These are phyloP conservation scores for Apocynum venetum DNA, from an alignment of 257 asterid genomes.

Conservation along the genomic window DNA sequence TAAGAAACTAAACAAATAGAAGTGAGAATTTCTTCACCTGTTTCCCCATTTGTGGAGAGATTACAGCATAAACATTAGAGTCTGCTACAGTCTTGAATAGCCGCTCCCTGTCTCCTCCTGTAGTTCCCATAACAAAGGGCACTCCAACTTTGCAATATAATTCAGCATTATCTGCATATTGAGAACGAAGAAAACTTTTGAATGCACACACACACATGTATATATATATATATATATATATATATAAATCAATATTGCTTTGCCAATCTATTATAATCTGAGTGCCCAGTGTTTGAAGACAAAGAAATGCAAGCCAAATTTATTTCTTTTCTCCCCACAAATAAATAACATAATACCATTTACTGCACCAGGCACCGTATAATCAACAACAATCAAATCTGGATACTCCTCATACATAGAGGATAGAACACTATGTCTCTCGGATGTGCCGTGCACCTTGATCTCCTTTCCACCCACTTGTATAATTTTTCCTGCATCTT, in stretches of 20 bases:
- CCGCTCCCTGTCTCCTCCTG: slow-evolving; percentile 94
- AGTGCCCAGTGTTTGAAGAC: not conserved
- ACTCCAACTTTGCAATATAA: slow-evolving; percentile 87
- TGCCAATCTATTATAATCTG: not conserved
- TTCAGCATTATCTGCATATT: slow-evolving; percentile 66
- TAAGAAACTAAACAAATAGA: not conserved
- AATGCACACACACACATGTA: not conserved
- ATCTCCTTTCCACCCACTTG: slow-evolving; percentile 66
- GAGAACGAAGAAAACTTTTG: not conserved
- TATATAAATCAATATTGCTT: not conserved
- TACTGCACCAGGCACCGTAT: slow-evolving; percentile 79
- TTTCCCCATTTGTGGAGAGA: slow-evolving; percentile 99
- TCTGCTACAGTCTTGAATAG: slow-evolving; percentile 69
- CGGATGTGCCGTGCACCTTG: slow-evolving; percentile 57
- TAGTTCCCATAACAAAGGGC: slow-evolving; percentile 96
- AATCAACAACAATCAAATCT: slow-evolving; percentile 68
- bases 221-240: no score
- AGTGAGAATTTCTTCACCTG: slow-evolving; percentile 50
- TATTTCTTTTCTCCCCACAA: slow-evolving; percentile 5
- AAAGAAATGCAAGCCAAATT: not conserved
- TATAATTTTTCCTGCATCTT: slow-evolving; percentile 61
- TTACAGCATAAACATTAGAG: slow-evolving; percentile 76
- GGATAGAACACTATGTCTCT: slow-evolving; percentile 52
- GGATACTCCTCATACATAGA: slow-evolving; percentile 56
- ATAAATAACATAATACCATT: slow-evolving; percentile 45